Percentiles rank a stretch among this genome's conserved stretches.
These are phyloP conservation scores for Penicillium daleae DNA, from an alignment of 495 filamentous ascomycete species.

Conservation along the genomic window DNA sequence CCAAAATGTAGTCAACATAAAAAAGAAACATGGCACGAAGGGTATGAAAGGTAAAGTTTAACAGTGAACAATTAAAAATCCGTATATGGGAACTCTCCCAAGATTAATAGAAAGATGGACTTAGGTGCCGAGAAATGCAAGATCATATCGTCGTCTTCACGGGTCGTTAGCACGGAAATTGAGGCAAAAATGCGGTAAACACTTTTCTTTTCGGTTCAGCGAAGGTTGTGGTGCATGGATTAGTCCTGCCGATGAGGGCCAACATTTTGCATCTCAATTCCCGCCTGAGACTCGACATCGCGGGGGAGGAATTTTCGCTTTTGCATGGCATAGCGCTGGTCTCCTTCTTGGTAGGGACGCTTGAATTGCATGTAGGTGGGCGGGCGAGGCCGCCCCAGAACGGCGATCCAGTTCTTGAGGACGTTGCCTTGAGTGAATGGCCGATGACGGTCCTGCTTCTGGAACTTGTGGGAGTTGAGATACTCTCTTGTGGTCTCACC, in stretches of 20 bases:
- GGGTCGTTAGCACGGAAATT: slow-evolving; percentile 24
- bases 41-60: slow-evolving; percentile 19
- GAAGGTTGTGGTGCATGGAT: slow-evolving; percentile 1
- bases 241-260: slow-evolving; percentile 29
- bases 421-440: slow-evolving; percentile 83
- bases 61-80: slow-evolving; percentile 22
- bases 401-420: slow-evolving; percentile 78
- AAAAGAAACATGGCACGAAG: slow-evolving; percentile 19
- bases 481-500: slow-evolving; percentile 97
- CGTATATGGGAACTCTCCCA: slow-evolving; percentile 19
- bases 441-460: slow-evolving; percentile 85
- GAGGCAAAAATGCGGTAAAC: slow-evolving; percentile 1
- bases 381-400: slow-evolving; percentile 80
- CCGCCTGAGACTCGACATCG: slow-evolving; percentile 55
- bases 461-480: slow-evolving; percentile 92
- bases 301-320: slow-evolving; percentile 58
- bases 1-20: slow-evolving; percentile 6
- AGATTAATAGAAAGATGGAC: slow-evolving; percentile 8
- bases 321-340: slow-evolving; percentile 76
- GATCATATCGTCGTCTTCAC: slow-evolving; percentile 27
- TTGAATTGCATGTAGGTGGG: slow-evolving; percentile 94
- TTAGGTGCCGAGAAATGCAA: slow-evolving; percentile 14
- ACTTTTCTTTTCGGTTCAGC: slow-evolving; percentile 1
- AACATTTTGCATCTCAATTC: slow-evolving; percentile 65
- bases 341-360: slow-evolving; percentile 71